Conservation (phyloP, 2,329 filamentous ascomycete species). For the Cladosporium sp. region DNA sequence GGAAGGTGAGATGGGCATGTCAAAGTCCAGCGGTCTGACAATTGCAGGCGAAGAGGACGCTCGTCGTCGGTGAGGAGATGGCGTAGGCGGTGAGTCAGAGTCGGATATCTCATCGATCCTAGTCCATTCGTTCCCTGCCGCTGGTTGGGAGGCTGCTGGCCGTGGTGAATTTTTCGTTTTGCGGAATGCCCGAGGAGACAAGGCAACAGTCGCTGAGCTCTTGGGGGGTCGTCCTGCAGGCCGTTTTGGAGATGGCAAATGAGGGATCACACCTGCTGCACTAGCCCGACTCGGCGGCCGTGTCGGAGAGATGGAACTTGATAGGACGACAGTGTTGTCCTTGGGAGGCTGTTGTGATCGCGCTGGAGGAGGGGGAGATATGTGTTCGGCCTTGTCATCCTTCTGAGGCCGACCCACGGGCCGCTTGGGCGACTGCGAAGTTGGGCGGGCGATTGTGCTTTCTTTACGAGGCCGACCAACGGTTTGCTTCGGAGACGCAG, state of each 20-base stretch:
- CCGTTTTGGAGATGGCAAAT: neutral
- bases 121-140: conserved; percentile 24
- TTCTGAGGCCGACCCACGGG: conserved; percentile 10
- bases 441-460: neutral
- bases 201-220: neutral
- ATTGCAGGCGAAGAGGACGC: conserved; percentile 30
- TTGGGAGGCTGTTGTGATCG: neutral
- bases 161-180: neutral
- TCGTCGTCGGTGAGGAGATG: conserved; percentile 36
- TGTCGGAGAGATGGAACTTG: neutral
- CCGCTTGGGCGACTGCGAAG: neutral
- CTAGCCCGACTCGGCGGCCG: neutral
- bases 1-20: conserved; percentile 23
- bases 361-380: neutral
- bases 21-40: conserved; percentile 28
- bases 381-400: neutral
- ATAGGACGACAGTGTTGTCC: neutral
- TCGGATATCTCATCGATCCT: conserved; percentile 41
- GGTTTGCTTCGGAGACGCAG: conserved; percentile 6
- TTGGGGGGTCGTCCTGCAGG: neutral
- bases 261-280: neutral
- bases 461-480: conserved; percentile 9
- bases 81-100: conserved; percentile 34
- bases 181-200: neutral
- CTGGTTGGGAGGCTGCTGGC: conserved; percentile 28